Conservation (phyloP, 441 rosid genomes). For the Adansonia madagascariensis region DNA sequence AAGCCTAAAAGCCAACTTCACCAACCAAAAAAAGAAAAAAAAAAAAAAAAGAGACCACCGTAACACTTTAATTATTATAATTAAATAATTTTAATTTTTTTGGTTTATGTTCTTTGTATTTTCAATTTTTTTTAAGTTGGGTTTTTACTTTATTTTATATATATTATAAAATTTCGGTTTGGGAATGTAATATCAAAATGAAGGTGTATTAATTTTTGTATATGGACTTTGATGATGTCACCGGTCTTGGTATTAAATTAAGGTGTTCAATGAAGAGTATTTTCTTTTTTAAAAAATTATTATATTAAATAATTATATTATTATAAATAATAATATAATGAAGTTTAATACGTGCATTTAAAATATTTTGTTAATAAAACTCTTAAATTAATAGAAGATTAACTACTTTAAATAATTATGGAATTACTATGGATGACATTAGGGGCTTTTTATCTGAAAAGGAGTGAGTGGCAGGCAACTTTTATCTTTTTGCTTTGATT, state of each 20-base stretch:
- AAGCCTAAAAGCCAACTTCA: constrained; percentile 20
- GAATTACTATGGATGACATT: constrained; percentile 7
- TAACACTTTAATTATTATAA: not conserved
- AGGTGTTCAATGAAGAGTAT: too few species aligned
- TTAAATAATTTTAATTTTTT: not conserved
- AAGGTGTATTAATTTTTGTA: not conserved
- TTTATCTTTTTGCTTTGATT: not conserved
- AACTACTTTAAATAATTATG: constrained; percentile 13
- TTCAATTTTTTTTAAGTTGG: not conserved
- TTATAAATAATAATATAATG: too few species aligned
- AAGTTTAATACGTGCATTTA: too few species aligned
- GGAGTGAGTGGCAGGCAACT: too few species aligned
- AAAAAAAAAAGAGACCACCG: too few species aligned
- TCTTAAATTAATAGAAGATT: too few species aligned
- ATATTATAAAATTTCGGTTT: not conserved
- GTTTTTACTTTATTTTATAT: not conserved
- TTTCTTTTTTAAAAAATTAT: too few species aligned
- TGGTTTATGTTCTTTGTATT: not conserved
- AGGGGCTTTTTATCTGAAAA: not conserved
- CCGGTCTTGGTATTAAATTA: not conserved
- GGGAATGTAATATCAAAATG: not conserved
- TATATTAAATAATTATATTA: too few species aligned
- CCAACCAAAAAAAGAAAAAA: too few species aligned
- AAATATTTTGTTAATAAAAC: too few species aligned
- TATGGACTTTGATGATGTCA: not conserved